Evolutionary conservation across 331 rosid species (phyloP), one percentile per base, ranked within the genome.

Genomic region (Malus hybrid): DNA sequence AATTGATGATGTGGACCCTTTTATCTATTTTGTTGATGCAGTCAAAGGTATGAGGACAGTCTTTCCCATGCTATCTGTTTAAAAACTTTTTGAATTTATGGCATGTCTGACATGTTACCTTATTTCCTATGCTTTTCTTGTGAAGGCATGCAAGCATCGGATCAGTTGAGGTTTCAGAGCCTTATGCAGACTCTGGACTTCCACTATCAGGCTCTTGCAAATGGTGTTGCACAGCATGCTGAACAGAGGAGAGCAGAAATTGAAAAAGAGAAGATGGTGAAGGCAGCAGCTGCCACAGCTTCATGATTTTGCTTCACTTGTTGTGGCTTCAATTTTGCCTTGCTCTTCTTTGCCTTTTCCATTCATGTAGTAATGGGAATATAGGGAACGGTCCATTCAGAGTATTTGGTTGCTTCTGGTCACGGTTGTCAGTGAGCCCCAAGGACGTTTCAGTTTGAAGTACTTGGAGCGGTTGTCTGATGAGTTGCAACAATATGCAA

Each of bases 1-100:
- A 48, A 88, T 95, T 63, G 99, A 95, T 19, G 99, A 95, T 28
- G 93, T 95, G 81, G 99, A 95, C 87, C 99, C 99, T 61, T 95
- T 95, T 80, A 74, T 95, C 75, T 81, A 90, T 85, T 95, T 95
- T 79, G 96, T 92, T 54, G 98, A 95, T 82, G 80, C 91, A 50
- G 67, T 95, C 65, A 95, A 92, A 82, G 92, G 99, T 92, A 83
- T 64, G 81, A 36, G 52, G 54, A 80, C 44, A 64, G 29, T 22
- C 10, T 10, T 36, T 75, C 11, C 71, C 7, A 16, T 69, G 29
- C 14, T 56, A 52, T 56, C 60, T 27, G 8, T 68, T 24, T 24
- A 27, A 52, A 11, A 32, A 20, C 39, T 39, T 29, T 10, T 34
- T 33, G 19, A 7, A 15, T 66, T 55, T 22, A 8, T 28, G 36